These are phyloP conservation scores for Backusella tuberculispora DNA, from an alignment of 192 early-diverging fungal species.

Conservation along the genomic window DNA sequence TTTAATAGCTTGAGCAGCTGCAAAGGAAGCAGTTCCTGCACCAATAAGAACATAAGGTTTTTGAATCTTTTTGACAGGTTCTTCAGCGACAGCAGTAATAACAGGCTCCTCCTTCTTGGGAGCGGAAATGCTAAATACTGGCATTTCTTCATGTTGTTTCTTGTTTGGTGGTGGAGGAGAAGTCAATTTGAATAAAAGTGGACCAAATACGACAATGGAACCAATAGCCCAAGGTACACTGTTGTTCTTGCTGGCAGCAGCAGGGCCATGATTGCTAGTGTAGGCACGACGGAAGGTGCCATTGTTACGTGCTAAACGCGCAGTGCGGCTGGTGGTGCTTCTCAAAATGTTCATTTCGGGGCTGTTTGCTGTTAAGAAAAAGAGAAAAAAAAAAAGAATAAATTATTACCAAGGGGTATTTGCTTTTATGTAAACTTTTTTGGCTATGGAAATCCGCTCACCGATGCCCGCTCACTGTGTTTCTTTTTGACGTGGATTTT, in stretches of 20 bases:
- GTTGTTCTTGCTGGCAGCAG: neutral
- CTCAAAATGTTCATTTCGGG: conserved; percentile 1
- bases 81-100: conserved; percentile 5
- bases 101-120: neutral
- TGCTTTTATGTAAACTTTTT: no score
- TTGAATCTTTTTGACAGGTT: conserved; percentile 22
- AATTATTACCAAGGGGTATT: neutral
- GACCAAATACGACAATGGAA: conserved; percentile 55
- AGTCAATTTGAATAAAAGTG: conserved; percentile 49
- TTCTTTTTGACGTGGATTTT: no score
- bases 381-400: neutral
- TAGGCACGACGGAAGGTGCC: neutral
- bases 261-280: neutral
- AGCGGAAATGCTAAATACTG: neutral
- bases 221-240: conserved; percentile 44
- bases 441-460: no score
- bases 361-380: neutral
- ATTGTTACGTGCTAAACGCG: neutral
- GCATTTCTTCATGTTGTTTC: conserved; percentile 32
- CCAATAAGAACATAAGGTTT: conserved; percentile 58
- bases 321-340: neutral
- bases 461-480: no score
- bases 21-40: conserved; percentile 64
- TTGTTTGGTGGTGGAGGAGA: conserved; percentile 50
- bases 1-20: conserved; percentile 61